Conservation (phyloP, 2,329 filamentous ascomycete genomes). For the Colletotrichum cordylinicola region DNA sequence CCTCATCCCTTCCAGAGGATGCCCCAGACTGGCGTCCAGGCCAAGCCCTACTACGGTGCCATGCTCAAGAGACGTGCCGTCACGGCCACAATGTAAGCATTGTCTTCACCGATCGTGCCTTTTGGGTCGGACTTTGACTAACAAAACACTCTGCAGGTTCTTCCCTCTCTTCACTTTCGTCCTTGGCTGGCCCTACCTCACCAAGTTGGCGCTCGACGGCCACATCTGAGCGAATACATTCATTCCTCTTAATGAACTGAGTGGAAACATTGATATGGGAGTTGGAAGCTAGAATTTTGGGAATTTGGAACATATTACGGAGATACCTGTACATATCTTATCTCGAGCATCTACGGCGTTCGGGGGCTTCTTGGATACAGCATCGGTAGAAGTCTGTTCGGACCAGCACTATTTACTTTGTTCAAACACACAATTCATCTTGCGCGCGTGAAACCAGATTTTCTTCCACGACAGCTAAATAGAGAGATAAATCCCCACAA, state of each 20-base stretch:
- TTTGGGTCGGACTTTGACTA: not conserved
- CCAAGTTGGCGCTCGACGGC: slow-evolving; percentile 4
- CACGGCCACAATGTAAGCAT: slow-evolving; percentile 39
- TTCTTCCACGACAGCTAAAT: not conserved
- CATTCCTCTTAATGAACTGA: not conserved
- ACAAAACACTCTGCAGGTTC: not conserved
- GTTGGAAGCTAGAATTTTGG: not conserved
- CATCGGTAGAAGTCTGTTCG: slow-evolving; percentile 8
- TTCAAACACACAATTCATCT: not conserved
- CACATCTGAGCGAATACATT: not conserved
- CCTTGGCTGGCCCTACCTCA: slow-evolving; percentile 22
- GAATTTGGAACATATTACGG: not conserved
- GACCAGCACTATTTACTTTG: slow-evolving; percentile 13
- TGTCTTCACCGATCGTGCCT: not conserved
- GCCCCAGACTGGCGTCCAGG: slow-evolving; percentile 27
- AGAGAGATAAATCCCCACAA: not conserved
- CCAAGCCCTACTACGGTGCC: slow-evolving; percentile 43
- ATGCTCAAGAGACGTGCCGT: slow-evolving; percentile 35
- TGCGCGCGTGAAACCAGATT: not conserved
- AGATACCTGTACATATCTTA: slow-evolving; percentile 20
- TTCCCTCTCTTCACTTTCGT: not conserved
- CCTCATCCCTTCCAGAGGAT: slow-evolving; percentile 42
- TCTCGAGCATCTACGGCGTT: slow-evolving; percentile 10
- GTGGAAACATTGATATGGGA: not conserved
- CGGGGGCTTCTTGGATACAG: not conserved